Evolutionary conservation across 192 early-diverging fungal genomes (phyloP), one percentile per base, ranked within the genome.

Genomic region (Thoreauomyces humboldtii): DNA sequence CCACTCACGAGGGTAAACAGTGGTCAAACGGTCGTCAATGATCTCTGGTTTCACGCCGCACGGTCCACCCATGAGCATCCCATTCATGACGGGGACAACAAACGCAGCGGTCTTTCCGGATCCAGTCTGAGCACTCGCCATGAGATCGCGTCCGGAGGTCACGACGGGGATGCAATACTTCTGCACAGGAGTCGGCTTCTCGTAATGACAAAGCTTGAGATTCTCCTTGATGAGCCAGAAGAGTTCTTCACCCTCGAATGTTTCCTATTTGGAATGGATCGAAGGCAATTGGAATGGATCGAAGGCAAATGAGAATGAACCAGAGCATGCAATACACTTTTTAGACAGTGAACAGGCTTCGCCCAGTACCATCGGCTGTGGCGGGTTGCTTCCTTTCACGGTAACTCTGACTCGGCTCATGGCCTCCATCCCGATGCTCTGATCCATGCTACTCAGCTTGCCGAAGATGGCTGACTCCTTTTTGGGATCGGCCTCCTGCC

Each of bases 91-190:
- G 12, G 69, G 69, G 7, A 95, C 61, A 61, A 91, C 68, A 66
- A 91, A 93, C 9, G 91, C 89, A 2, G 89, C 93, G 0, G 94
- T 95, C 66, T 96, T 96, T 36, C 94, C 94, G 27, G 89, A 85
- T 6, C 93, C 94, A 1, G 93, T 95, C 61, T 95, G 93, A 21
- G 93, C 92, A 14, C 90, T 88, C 14, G 89, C 91, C 70, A 95
- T 95, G 17, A 94, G 84, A 72, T 95, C 93, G 11, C 65, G 63
- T 17, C 71, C 65, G 21, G 44, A 31, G 2, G 36, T 25, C 27
- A 77, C 53, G 36, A 78, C 70, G 44, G 76, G 76, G 38, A 77
- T 70, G 12, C 65, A 70, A 19, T 32, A 32, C 11, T 63, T 72
- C 66, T 96, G 93, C 37, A 96, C 90, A 2, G 92, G 93, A 29